These are phyloP conservation scores for Botrytis squamosa DNA, from an alignment of 2,329 filamentous ascomycete species.

Conservation along the genomic window DNA sequence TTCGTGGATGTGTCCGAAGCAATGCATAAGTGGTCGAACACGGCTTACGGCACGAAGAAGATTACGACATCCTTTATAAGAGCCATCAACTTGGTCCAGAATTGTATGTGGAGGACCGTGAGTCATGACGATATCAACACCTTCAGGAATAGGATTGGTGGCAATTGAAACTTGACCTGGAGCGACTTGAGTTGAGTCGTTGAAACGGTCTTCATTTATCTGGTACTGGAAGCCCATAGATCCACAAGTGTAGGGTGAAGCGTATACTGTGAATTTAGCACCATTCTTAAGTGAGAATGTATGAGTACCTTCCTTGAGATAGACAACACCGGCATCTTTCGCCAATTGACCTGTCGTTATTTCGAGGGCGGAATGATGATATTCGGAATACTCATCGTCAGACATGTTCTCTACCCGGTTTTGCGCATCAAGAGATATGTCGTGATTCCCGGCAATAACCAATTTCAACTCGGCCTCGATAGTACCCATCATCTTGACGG, in stretches of 20 bases:
- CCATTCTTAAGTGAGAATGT: slow-evolving; percentile 31
- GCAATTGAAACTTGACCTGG: slow-evolving; percentile 21
- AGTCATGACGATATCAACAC: slow-evolving; percentile 43
- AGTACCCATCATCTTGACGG: slow-evolving; percentile 33
- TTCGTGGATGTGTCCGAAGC: slow-evolving; percentile 60
- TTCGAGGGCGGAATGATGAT: slow-evolving; percentile 15
- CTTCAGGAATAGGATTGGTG: slow-evolving; percentile 24
- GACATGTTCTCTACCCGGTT: slow-evolving; percentile 22
- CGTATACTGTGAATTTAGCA: slow-evolving; percentile 31
- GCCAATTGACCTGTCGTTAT: slow-evolving; percentile 23
- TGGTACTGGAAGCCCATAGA: slow-evolving; percentile 31
- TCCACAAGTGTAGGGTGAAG: slow-evolving; percentile 29
- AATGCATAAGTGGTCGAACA: slow-evolving; percentile 50
- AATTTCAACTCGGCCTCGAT: slow-evolving; percentile 58
- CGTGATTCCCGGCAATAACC: slow-evolving; percentile 63
- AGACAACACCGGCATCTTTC: slow-evolving; percentile 25
- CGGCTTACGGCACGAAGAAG: slow-evolving; percentile 48
- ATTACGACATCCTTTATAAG: slow-evolving; percentile 46
- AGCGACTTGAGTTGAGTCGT: slow-evolving; percentile 1
- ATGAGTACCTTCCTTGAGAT: slow-evolving; percentile 26
- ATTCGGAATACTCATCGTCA: slow-evolving; percentile 12
- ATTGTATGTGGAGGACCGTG: slow-evolving; percentile 42
- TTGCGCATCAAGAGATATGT: slow-evolving; percentile 41
- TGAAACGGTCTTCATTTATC: slow-evolving; percentile 27
- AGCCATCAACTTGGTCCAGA: slow-evolving; percentile 34